A percentile compares a stretch with the other conserved stretches of the same genome.
These are phyloP conservation scores for Sarocladiaceae sp. DNA, from an alignment of 2,329 filamentous ascomycete genomes.

Conservation along the genomic window DNA sequence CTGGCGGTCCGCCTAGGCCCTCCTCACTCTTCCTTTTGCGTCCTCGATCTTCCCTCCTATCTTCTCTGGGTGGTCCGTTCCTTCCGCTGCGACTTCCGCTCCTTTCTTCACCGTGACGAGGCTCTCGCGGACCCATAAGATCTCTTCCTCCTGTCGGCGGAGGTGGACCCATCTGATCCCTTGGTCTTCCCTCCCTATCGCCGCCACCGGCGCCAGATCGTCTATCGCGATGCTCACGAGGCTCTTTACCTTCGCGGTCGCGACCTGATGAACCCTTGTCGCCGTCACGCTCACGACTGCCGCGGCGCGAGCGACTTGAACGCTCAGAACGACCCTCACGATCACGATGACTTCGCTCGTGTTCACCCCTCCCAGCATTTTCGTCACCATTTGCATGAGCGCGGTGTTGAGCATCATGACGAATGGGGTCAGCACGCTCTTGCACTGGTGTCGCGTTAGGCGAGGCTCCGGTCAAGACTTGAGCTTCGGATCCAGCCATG, in stretches of 20 bases:
- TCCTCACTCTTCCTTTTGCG: constrained; percentile 44
- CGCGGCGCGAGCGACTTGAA: constrained; percentile 39
- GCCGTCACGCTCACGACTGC: constrained; percentile 46
- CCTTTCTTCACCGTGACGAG: constrained; percentile 26
- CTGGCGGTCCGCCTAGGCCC: constrained; percentile 30
- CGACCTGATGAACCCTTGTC: constrained; percentile 46
- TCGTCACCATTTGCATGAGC: constrained; percentile 25
- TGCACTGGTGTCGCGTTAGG: constrained; percentile 43
- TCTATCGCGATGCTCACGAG: constrained; percentile 40
- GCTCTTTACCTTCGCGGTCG: constrained; percentile 42
- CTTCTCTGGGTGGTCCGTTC: constrained; percentile 24
- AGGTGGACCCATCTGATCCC: constrained; percentile 26
- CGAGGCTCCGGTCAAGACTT: constrained; percentile 52
- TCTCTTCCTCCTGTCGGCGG: constrained; percentile 25
- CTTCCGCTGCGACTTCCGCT: constrained; percentile 24
- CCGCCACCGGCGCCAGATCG: constrained; percentile 28
- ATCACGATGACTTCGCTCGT: constrained; percentile 39
- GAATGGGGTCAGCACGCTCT: constrained; percentile 42
- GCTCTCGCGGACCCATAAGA: constrained; percentile 24
- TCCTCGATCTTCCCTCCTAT: constrained; percentile 31
- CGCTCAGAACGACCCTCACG: constrained; percentile 33
- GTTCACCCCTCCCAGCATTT: constrained; percentile 29
- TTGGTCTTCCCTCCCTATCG: constrained; percentile 26
- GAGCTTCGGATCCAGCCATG: constrained; percentile 48
- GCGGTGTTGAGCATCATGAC: constrained; percentile 32